Evolutionary conservation across 1,284 basidiomycete genomes (phyloP).

Genomic region (Mycena citricolor): DNA sequence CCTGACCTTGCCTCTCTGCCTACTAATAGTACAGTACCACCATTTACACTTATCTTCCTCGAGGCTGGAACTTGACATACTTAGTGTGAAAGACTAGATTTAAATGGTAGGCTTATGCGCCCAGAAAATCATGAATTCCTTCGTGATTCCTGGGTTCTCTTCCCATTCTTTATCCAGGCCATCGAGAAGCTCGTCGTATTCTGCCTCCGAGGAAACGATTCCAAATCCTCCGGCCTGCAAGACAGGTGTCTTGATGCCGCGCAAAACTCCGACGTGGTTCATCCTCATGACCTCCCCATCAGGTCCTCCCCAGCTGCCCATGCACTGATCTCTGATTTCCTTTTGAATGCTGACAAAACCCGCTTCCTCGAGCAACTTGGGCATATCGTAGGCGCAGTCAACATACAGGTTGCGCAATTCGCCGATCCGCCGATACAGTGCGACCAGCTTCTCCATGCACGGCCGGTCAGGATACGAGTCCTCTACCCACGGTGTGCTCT

Average conservation of each 20-base stretch:
- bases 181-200: slow-evolving; percentile 21
- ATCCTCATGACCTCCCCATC: slow-evolving; percentile 15
- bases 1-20: no score
- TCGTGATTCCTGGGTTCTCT: neutral
- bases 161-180: slow-evolving; percentile 25
- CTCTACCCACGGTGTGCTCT: slow-evolving; percentile 15
- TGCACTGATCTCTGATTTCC: slow-evolving; percentile 12
- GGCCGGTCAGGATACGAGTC: slow-evolving; percentile 4
- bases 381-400: slow-evolving; percentile 19
- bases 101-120: no score
- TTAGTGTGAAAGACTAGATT: no score
- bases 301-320: slow-evolving; percentile 26
- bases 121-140: slow-evolving; percentile 4
- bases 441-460: slow-evolving; percentile 16
- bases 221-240: slow-evolving; percentile 24
- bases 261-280: slow-evolving; percentile 21
- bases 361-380: slow-evolving; percentile 22
- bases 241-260: slow-evolving; percentile 24
- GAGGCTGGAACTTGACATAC: no score
- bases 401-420: slow-evolving; percentile 18
- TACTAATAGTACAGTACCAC: no score
- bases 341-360: slow-evolving; percentile 25
- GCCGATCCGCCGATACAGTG: slow-evolving; percentile 14
- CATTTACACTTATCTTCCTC: no score
- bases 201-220: slow-evolving; percentile 18